A percentile compares a stretch with the other conserved stretches of the same genome.
Evolutionary conservation across 306 rosid species (phyloP).

Genomic region (Benincasa hispida): DNA sequence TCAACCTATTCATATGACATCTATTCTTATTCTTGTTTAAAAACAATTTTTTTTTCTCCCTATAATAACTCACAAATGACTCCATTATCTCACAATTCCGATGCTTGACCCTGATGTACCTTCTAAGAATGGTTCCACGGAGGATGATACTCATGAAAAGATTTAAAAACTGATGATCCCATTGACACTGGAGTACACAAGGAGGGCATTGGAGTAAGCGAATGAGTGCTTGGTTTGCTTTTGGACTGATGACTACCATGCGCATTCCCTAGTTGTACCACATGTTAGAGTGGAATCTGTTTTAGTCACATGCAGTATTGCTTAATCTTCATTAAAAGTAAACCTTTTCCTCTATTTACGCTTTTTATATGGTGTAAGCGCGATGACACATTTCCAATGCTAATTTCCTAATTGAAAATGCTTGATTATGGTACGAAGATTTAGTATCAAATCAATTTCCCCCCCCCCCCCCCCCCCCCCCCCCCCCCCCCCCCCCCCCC

Average conservation of each 20-base stretch:
- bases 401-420: background rate
- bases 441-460: background rate
- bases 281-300: background rate
- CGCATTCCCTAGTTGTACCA: background rate
- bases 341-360: background rate
- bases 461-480: too few species aligned
- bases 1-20: background rate
- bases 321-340: background rate
- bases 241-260: background rate
- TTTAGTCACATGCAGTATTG: background rate
- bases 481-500: too few species aligned
- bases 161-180: background rate
- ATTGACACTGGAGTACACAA: background rate
- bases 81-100: background rate
- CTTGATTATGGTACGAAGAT: background rate
- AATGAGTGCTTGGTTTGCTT: background rate
- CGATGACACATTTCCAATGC: background rate
- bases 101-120: background rate
- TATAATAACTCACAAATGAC: background rate
- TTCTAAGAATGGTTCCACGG: background rate
- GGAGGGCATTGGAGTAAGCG: background rate
- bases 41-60: background rate
- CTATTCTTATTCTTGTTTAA: background rate
- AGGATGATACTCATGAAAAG: background rate
- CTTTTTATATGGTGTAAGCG: background rate